These are phyloP conservation scores for Furcasterigmium sp. DNA, from an alignment of 2,329 filamentous ascomycete species.

Conservation along the genomic window DNA sequence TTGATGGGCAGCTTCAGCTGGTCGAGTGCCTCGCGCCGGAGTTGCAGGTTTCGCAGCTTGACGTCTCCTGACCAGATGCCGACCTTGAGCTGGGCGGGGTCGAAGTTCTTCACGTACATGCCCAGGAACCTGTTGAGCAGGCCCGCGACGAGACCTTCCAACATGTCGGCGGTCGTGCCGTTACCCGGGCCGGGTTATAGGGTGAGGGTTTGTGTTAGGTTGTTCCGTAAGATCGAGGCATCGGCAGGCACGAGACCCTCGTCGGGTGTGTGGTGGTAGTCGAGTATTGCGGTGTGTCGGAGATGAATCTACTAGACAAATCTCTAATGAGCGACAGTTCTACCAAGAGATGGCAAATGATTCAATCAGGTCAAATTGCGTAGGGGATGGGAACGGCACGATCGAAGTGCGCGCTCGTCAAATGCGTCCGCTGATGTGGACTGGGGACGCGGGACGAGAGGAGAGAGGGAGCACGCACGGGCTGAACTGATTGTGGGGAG, in stretches of 20 bases:
- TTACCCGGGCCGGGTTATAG: constrained; percentile 62
- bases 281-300: neutral
- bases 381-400: too few species aligned
- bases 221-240: neutral
- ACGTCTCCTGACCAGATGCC: constrained; percentile 99
- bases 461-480: too few species aligned
- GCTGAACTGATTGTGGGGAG: too few species aligned
- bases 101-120: constrained; percentile 99
- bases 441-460: too few species aligned
- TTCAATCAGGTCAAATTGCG: too few species aligned
- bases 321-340: too few species aligned
- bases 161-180: constrained; percentile 68
- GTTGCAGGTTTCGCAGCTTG: constrained; percentile 85
- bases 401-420: too few species aligned
- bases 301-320: neutral
- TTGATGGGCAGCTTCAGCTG: constrained; percentile 96
- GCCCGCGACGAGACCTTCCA: constrained; percentile 94
- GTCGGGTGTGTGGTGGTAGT: neutral
- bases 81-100: constrained; percentile 94
- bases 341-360: too few species aligned
- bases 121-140: constrained; percentile 98
- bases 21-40: constrained; percentile 91
- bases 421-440: too few species aligned
- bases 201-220: constrained; percentile 18
- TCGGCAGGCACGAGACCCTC: neutral